Evolutionary conservation across 257 asterid genomes (phyloP).

Genomic region (Solanum pimpinellifolium): DNA sequence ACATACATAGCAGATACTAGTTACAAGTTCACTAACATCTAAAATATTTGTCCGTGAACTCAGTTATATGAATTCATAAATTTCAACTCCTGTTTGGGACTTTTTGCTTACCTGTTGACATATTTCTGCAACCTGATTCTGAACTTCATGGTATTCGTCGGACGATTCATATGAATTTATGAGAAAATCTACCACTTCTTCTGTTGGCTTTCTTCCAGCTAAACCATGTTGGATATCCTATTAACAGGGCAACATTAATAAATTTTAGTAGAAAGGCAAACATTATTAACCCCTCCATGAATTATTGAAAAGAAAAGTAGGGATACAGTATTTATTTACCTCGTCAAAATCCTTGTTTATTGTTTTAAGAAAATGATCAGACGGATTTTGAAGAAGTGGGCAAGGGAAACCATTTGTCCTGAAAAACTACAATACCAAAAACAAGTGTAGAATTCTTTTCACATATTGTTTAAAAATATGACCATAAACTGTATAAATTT

Average conservation of each 20-base stretch:
- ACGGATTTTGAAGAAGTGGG: slow-evolving; percentile 16
- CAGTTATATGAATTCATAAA: not conserved
- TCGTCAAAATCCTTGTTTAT: slow-evolving; percentile 21
- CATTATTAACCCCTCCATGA: not conserved
- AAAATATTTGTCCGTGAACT: not conserved
- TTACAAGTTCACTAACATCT: not conserved
- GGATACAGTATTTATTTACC: not conserved
- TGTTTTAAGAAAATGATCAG: slow-evolving; percentile 19
- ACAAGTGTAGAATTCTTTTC: not conserved
- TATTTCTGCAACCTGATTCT: slow-evolving; percentile 5
- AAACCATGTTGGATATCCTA: slow-evolving; percentile 15
- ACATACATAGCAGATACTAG: not conserved
- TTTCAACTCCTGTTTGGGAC: not conserved
- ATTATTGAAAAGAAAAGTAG: not conserved
- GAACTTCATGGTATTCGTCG: not conserved
- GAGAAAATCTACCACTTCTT: slow-evolving; percentile 4
- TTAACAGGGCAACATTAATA: too few relatives aligned
- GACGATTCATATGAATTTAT: slow-evolving; percentile 2
- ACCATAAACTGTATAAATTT: not conserved
- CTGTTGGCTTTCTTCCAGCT: not conserved
- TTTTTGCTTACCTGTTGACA: not conserved
- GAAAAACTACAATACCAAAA: slow-evolving; percentile 9
- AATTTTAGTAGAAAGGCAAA: not conserved
- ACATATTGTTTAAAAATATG: too few relatives aligned
- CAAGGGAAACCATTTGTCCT: slow-evolving; percentile 17